phyloP scores from a whole-genome alignment of 345 rosid species.

The Sapria himalayana region DNA sequence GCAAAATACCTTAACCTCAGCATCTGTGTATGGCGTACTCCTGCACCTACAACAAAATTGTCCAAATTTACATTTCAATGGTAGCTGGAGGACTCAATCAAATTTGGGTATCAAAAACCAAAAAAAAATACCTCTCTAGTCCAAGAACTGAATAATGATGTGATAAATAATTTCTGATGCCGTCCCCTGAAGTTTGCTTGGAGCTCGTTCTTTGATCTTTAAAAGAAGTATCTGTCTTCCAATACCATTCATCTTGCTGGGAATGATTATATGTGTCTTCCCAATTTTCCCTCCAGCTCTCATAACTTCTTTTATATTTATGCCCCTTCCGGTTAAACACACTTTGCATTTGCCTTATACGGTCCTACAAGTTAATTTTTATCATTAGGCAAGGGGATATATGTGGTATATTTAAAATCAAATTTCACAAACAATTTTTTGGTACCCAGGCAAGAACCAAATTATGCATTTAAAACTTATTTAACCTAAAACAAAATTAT shows the following conservation, averaged over 20 bases:
- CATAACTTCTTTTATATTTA: slow-evolving; percentile 47
- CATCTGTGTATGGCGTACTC: slow-evolving; percentile 56
- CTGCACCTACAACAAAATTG: slow-evolving; percentile 28
- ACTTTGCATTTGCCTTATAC: slow-evolving; percentile 92
- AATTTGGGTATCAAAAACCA: too few species aligned
- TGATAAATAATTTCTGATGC: slow-evolving; percentile 40
- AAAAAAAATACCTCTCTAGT: slow-evolving; percentile 90
- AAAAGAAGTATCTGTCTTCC: slow-evolving; percentile 57
- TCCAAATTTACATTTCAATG: not conserved
- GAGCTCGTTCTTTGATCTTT: slow-evolving; percentile 38
- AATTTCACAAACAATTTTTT: too few species aligned
- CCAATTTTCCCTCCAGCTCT: slow-evolving; percentile 65
- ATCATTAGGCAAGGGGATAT: too few species aligned
- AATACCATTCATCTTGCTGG: slow-evolving; percentile 97
- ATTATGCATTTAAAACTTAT: too few species aligned
- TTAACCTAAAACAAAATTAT: too few species aligned
- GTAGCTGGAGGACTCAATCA: too few species aligned
- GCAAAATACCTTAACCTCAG: slow-evolving; percentile 67
- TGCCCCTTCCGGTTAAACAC: slow-evolving; percentile 84
- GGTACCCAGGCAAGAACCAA: too few species aligned
- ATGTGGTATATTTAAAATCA: too few species aligned
- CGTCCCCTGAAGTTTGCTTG: slow-evolving; percentile 38
- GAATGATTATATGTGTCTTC: slow-evolving; percentile 51
- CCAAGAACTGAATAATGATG: slow-evolving; percentile 86
- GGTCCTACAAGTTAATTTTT: slow-evolving; percentile 69